Conservation (phyloP, 441 rosid genomes). For the Geranium incanum region DNA sequence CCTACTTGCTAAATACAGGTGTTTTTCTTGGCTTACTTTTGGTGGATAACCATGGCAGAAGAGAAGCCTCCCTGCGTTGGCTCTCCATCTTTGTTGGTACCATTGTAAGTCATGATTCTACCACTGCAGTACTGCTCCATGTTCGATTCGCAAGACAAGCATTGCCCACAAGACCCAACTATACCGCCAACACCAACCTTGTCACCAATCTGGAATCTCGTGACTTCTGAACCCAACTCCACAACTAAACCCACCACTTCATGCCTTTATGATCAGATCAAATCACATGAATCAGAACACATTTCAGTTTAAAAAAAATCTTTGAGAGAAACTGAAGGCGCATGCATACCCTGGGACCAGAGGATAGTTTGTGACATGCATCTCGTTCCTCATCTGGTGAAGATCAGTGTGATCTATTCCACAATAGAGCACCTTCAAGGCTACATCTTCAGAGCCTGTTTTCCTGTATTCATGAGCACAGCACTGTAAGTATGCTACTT, state of each 20-base stretch:
- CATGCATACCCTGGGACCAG: constrained; percentile 37
- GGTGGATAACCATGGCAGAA: constrained; percentile 37
- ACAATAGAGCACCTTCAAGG: constrained; percentile 34
- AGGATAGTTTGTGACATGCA: constrained; percentile 29
- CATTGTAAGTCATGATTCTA: constrained; percentile 30
- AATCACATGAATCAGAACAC: constrained; percentile 6
- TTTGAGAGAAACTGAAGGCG: background rate
- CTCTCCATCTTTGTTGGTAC: constrained; percentile 33
- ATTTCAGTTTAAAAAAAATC: background rate
- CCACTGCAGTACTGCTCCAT: constrained; percentile 34
- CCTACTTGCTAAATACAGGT: background rate
- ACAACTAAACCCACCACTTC: constrained; percentile 42
- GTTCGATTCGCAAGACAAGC: constrained; percentile 31
- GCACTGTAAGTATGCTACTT: background rate
- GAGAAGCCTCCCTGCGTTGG: constrained; percentile 39
- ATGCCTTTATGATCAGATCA: constrained; percentile 25
- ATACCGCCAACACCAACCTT: constrained; percentile 36
- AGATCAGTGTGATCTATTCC: constrained; percentile 46
- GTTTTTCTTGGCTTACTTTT: constrained; percentile 26
- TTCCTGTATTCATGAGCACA: constrained; percentile 22
- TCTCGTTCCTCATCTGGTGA: constrained; percentile 35
- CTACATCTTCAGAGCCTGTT: constrained; percentile 38
- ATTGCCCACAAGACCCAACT: constrained; percentile 38
- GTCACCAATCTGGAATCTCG: constrained; percentile 32
- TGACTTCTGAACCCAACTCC: constrained; percentile 35